phyloP scores from a whole-genome alignment of 306 rosid genomes.

The Lotus japonicus region DNA sequence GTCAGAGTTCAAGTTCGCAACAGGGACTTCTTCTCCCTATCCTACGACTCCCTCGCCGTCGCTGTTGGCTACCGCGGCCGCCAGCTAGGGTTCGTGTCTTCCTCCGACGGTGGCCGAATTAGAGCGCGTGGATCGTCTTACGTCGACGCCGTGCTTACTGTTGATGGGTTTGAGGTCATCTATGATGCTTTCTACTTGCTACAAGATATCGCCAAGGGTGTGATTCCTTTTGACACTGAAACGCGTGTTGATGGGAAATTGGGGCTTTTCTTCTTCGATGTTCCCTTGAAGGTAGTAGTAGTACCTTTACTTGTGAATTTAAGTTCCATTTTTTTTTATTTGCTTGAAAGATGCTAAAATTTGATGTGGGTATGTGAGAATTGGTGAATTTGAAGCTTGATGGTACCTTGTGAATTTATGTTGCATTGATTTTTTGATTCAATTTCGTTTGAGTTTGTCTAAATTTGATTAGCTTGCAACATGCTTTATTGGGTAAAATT shows the following conservation, averaged over 20 bases:
- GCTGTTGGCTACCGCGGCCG: conserved; percentile 74
- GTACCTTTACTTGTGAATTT: not conserved
- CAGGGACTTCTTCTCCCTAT: conserved; percentile 61
- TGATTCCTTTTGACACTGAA: conserved; percentile 68
- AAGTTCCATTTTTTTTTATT: not conserved
- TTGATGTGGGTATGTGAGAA: too few species aligned
- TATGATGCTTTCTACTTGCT: conserved; percentile 71
- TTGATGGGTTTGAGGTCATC: conserved; percentile 58
- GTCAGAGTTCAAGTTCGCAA: conserved; percentile 50
- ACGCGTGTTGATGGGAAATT: conserved; percentile 54
- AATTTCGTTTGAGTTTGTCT: too few species aligned
- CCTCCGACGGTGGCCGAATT: conserved; percentile 46
- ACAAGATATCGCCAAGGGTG: conserved; percentile 63
- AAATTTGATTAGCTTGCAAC: too few species aligned
- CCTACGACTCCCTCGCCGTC: conserved; percentile 44
- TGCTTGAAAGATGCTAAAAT: too few species aligned
- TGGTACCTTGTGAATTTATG: too few species aligned
- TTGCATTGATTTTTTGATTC: too few species aligned
- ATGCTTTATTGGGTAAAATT: too few species aligned
- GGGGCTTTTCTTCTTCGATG: conserved; percentile 49
- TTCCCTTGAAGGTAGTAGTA: conserved; percentile 60
- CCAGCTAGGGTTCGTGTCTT: conserved; percentile 44
- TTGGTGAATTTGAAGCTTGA: too few species aligned
- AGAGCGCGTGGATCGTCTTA: conserved; percentile 61
- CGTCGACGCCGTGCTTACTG: conserved; percentile 54